Evolutionary conservation across 306 rosid species (phyloP).

Genomic region (Amphicarpaea edgeworthii): DNA sequence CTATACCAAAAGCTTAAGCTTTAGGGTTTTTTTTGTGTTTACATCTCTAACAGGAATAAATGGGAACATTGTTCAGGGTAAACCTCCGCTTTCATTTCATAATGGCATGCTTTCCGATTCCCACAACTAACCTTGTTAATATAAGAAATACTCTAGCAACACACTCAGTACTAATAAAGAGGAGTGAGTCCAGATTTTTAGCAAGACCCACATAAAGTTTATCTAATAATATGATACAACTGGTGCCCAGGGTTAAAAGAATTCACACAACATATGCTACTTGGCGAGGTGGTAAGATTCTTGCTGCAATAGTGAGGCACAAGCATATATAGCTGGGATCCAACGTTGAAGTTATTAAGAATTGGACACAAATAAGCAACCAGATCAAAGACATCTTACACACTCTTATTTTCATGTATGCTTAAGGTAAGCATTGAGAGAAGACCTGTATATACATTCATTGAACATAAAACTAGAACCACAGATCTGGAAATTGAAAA

Average conservation of each 20-base stretch:
- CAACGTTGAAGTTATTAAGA: not conserved
- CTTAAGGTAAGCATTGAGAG: not conserved
- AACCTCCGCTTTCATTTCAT: not conserved
- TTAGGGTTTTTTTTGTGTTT: not conserved
- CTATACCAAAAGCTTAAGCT: not conserved
- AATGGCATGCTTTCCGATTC: slow-evolving; percentile 10
- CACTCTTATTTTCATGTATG: not conserved
- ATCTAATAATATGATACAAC: too few species aligned
- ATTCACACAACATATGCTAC: too few species aligned
- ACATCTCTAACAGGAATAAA: slow-evolving; percentile 5
- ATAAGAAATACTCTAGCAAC: not conserved
- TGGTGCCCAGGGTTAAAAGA: too few species aligned
- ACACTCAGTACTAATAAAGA: not conserved
- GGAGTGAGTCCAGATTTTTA: not conserved
- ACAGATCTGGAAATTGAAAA: slow-evolving; percentile 18
- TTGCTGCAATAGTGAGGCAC: slow-evolving; percentile 10
- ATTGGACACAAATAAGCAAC: not conserved
- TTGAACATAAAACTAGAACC: slow-evolving; percentile 26
- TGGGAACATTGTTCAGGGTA: not conserved
- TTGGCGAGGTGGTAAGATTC: not conserved
- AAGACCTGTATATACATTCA: slow-evolving; percentile 12
- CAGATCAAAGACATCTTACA: not conserved
- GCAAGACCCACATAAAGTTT: too few species aligned
- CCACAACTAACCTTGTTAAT: slow-evolving; percentile 5
- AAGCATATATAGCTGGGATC: not conserved